Percentiles rank a stretch among this genome's conserved stretches.
phyloP scores from a whole-genome alignment of 306 rosid species.

The Oemleria cerasiformis region DNA sequence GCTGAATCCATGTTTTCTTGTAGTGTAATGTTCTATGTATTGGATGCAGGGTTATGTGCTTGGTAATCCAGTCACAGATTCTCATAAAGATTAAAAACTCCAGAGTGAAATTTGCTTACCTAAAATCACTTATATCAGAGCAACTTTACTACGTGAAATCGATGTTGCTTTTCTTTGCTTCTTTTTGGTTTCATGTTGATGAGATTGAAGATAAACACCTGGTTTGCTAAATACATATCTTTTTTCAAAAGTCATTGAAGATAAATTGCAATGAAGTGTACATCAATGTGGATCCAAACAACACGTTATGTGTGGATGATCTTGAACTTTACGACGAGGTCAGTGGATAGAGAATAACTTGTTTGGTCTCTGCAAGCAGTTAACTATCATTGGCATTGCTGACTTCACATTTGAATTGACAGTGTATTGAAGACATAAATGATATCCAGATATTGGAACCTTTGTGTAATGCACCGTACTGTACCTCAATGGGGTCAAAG shows the following conservation, averaged over 20 bases:
- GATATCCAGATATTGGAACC: neutral
- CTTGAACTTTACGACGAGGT: constrained; percentile 7
- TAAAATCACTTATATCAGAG: constrained; percentile 16
- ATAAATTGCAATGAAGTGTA: constrained; percentile 6
- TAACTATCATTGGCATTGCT: neutral
- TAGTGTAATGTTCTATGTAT: neutral
- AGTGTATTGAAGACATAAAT: neutral
- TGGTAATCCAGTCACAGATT: constrained; percentile 14
- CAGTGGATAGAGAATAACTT: neutral
- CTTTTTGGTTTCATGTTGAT: neutral
- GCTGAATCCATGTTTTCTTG: no score
- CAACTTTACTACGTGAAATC: constrained; percentile 16
- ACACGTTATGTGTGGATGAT: constrained; percentile 10
- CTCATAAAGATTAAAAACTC: neutral
- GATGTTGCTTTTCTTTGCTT: no score
- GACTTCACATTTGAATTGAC: neutral
- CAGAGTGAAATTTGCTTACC: constrained; percentile 17
- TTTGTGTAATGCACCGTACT: neutral
- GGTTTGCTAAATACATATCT: neutral
- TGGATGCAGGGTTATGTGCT: constrained; percentile 21
- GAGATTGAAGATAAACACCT: neutral
- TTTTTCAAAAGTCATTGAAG: constrained; percentile 1
- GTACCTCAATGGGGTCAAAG: neutral
- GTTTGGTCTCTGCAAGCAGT: neutral
- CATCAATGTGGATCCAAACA: constrained; percentile 6